Evolutionary conservation across 805 yeast genomes (phyloP).

Genomic region (Myxozyma kluyveri): DNA sequence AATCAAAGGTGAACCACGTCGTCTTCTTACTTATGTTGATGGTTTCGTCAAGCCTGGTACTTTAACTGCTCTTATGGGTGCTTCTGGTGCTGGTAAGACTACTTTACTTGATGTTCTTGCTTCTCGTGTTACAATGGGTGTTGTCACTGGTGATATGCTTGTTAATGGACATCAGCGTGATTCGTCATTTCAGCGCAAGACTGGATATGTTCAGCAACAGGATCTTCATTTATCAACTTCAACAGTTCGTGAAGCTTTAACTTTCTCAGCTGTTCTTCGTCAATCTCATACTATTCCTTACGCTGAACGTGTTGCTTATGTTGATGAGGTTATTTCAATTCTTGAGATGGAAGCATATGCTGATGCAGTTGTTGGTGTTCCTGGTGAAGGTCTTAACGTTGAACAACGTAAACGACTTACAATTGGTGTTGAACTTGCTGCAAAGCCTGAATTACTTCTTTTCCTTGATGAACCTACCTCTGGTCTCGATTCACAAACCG

Average conservation of each 20-base stretch:
- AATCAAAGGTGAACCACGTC: slow-evolving; percentile 58
- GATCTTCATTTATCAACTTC: slow-evolving; percentile 68
- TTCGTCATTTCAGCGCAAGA: slow-evolving; percentile 68
- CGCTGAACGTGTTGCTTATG: slow-evolving; percentile 62
- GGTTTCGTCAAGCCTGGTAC: slow-evolving; percentile 87
- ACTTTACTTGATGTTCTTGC: slow-evolving; percentile 66
- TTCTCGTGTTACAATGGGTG: slow-evolving; percentile 68
- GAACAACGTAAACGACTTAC: slow-evolving; percentile 68
- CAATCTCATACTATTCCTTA: slow-evolving; percentile 58
- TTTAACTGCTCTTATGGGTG: slow-evolving; percentile 76
- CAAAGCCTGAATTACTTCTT: slow-evolving; percentile 61
- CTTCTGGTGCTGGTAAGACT: slow-evolving; percentile 85
- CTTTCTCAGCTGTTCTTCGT: slow-evolving; percentile 69
- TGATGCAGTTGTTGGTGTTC: slow-evolving; percentile 77
- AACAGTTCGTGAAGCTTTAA: slow-evolving; percentile 72
- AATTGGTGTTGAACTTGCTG: slow-evolving; percentile 70
- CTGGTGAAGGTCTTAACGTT: slow-evolving; percentile 70
- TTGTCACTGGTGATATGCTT: slow-evolving; percentile 66
- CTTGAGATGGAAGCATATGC: slow-evolving; percentile 69
- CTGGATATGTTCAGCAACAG: slow-evolving; percentile 81
- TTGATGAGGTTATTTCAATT: slow-evolving; percentile 62
- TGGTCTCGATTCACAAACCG: slow-evolving; percentile 59
- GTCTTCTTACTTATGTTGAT: slow-evolving; percentile 62
- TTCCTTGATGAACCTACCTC: slow-evolving; percentile 71
- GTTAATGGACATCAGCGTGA: slow-evolving; percentile 68